phyloP scores from a whole-genome alignment of 2,329 filamentous ascomycete genomes.

The Ophiocordyceps camponoti-saundersi region DNA sequence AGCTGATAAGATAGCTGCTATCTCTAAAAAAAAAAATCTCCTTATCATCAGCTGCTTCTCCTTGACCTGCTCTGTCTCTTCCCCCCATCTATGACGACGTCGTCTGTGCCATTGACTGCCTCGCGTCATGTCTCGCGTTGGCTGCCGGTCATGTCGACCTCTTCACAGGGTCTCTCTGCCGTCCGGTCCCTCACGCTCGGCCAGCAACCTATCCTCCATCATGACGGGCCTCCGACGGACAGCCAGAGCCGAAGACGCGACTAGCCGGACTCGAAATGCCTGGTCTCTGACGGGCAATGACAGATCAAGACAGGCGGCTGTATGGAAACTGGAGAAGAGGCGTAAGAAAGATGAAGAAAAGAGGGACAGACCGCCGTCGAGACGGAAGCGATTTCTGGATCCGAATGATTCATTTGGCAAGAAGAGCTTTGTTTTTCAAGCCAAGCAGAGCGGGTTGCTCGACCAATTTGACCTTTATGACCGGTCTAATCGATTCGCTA shows the following conservation, averaged over 20 bases:
- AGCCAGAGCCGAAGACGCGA: not conserved
- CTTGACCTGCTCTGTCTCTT: not conserved
- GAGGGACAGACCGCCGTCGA: not conserved
- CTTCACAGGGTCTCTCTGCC: not conserved
- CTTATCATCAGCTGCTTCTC: not conserved
- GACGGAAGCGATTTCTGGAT: conserved; percentile 8
- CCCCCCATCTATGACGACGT: not conserved
- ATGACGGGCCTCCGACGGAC: conserved; percentile 44
- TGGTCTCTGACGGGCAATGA: not conserved
- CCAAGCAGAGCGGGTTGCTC: not conserved
- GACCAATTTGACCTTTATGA: not conserved
- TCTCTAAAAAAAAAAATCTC: not conserved
- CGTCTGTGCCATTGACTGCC: not conserved
- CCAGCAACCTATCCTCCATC: conserved; percentile 44
- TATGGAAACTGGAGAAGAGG: not conserved
- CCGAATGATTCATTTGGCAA: conserved; percentile 4
- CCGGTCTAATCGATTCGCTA: not conserved
- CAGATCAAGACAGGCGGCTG: not conserved
- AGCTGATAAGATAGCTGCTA: not conserved
- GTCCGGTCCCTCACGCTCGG: conserved; percentile 6
- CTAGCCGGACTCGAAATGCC: not conserved
- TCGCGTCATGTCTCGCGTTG: not conserved
- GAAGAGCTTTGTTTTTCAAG: not conserved
- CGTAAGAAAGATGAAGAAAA: not conserved
- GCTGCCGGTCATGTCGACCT: not conserved